Evolutionary conservation across 441 rosid genomes (phyloP).

Genomic region (Capsella rubella): DNA sequence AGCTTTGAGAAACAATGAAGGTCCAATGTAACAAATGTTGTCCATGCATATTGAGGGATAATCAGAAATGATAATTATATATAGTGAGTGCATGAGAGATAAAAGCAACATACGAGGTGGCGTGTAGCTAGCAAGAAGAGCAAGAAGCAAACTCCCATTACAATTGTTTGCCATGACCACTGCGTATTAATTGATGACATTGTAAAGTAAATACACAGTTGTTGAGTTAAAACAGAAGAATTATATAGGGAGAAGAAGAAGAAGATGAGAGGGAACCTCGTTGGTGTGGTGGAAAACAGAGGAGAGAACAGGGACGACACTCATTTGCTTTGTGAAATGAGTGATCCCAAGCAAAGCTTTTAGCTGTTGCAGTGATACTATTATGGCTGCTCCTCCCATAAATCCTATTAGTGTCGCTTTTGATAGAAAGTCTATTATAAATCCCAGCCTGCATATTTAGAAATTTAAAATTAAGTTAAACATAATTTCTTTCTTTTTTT

Average conservation of each 20-base stretch:
- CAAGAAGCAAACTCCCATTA: constrained; percentile 85
- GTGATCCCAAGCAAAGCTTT: constrained; percentile 87
- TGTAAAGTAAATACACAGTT: not conserved
- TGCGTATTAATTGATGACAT: constrained; percentile 42
- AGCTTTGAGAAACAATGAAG: not conserved
- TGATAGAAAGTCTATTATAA: constrained; percentile 84
- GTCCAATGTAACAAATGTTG: constrained; percentile 29
- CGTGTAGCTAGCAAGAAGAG: constrained; percentile 69
- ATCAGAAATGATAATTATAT: not conserved
- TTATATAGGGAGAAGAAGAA: not conserved
- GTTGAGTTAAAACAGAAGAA: not conserved
- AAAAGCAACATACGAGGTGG: constrained; percentile 65
- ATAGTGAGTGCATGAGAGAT: not conserved
- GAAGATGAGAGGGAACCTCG: constrained; percentile 57
- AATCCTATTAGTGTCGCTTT: constrained; percentile 88
- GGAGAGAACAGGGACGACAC: constrained; percentile 74
- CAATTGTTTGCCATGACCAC: constrained; percentile 96
- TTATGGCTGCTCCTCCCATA: constrained; percentile 95
- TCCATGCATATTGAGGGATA: constrained; percentile 27
- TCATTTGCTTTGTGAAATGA: constrained; percentile 81
- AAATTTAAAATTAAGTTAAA: not conserved
- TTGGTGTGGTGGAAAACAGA: constrained; percentile 72
- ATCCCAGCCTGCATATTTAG: constrained; percentile 66
- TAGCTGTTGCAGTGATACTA: constrained; percentile 87
- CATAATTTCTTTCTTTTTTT: not conserved